Evolutionary conservation across 2,329 filamentous ascomycete genomes (phyloP), one percentile per base, ranked within the genome.

Genomic region (Aspergillus neotritici): DNA sequence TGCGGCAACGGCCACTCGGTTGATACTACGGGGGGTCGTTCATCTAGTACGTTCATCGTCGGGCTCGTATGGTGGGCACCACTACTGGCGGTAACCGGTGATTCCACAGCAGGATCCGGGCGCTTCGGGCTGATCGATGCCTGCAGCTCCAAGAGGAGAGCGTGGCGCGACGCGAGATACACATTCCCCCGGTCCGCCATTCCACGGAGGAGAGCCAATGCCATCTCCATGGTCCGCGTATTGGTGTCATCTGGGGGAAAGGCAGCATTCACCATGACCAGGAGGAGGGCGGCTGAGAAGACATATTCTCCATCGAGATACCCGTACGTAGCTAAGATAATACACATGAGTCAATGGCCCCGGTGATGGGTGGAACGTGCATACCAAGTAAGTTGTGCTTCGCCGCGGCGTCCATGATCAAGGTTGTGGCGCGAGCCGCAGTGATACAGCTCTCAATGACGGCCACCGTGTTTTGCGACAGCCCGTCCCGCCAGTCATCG

Each of bases 251-350:
- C 68, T 21, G 62, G 55, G 0, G 75, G 75, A 44, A 79, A 77
- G 2, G 75, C 70, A 8, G 72, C 69, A 54, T 75, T 76, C 14
- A 76, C 71, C 70, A 79, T 76, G 16, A 78, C 71, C 4, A 79
- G 67, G 2, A 78, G 66, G 9, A 79, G 68, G 9, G 74, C 70
- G 1, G 76, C 74, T 0, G 73, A 76, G 51, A 79, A 78, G 16
- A 72, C 68, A 51, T 79, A 76, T 47, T 79, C 76, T 12, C 73
- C 71, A 45, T 79, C 76, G 64, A 79, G 75, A 54, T 77, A 79
- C 16, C 76, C 76, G 51, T 76, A 79, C 0, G 75, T 79, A 14
- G 76, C 73, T 69, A 41, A 34, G 10, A 35, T 11, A 31, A 36
- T 30, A 21, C 35, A 33, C 1, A 37, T 33, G 21, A 13, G 25